A percentile compares a stretch with the other conserved stretches of the same genome.
phyloP scores from a whole-genome alignment of 129 eudicot genomes.

The Helianthus tuberosus region DNA sequence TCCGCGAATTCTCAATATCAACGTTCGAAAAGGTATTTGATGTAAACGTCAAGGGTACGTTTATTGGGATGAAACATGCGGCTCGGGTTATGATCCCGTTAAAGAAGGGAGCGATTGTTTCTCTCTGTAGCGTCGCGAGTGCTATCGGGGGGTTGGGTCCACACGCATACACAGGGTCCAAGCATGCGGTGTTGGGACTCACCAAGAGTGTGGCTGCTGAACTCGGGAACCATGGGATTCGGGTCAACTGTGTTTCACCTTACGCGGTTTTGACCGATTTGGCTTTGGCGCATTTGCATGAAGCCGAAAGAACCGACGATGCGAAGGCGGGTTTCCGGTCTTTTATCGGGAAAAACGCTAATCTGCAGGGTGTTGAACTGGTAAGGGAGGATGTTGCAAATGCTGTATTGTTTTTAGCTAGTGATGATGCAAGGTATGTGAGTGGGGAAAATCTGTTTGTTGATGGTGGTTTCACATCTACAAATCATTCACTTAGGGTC shows the following conservation, averaged over 20 bases:
- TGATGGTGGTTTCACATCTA: conserved; percentile 80
- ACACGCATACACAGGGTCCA: conserved; percentile 82
- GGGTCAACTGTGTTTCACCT: conserved; percentile 94
- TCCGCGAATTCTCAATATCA: conserved; percentile 58
- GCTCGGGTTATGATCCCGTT: conserved; percentile 85
- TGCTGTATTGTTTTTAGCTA: conserved; percentile 79
- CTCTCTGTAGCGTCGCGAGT: conserved; percentile 63
- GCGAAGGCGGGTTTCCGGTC: conserved; percentile 51
- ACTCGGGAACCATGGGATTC: conserved; percentile 73
- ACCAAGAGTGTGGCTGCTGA: conserved; percentile 92
- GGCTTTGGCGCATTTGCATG: conserved; percentile 71
- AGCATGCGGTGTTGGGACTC: conserved; percentile 79
- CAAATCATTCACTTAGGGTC: conserved; percentile 70
- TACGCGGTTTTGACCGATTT: conserved; percentile 69
- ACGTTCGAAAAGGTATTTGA: conserved; percentile 65
- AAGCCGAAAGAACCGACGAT: conserved; percentile 68
- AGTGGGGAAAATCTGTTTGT: conserved; percentile 86
- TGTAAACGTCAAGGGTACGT: conserved; percentile 79
- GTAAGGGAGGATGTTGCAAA: conserved; percentile 73
- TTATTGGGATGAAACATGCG: conserved; percentile 94
- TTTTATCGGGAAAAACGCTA: conserved; percentile 57
- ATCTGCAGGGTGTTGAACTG: conserved; percentile 83
- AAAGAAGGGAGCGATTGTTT: conserved; percentile 69
- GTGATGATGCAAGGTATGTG: conserved; percentile 82
- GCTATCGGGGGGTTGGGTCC: conserved; percentile 71